Evolutionary conservation across 2,329 filamentous ascomycete genomes (phyloP).

Genomic region (Lachnellula cervina): DNA sequence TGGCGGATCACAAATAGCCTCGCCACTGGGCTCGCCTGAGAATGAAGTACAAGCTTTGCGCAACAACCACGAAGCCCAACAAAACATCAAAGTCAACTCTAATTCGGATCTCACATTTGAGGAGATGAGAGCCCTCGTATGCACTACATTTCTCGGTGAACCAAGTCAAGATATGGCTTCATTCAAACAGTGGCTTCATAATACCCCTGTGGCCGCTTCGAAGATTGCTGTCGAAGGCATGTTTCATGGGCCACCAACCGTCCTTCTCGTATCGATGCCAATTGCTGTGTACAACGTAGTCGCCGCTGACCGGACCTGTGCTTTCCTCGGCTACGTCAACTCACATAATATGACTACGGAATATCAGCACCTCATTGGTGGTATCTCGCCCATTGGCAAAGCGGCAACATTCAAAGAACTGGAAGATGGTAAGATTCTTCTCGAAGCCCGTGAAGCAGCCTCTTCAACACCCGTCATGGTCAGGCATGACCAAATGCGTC

Average conservation of each 20-base stretch:
- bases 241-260: conserved; percentile 62
- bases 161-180: conserved; percentile 61
- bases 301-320: conserved; percentile 62
- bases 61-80: conserved; percentile 19
- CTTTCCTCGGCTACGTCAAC: conserved; percentile 59
- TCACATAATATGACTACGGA: conserved; percentile 64
- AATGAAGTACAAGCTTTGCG: conserved; percentile 20
- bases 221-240: conserved; percentile 62
- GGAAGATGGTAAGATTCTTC: conserved; percentile 52
- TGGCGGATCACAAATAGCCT: conserved; percentile 31
- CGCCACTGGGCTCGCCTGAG: conserved; percentile 26
- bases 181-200: conserved; percentile 62
- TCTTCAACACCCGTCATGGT: conserved; percentile 31
- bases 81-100: conserved; percentile 25
- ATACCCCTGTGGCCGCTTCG: conserved; percentile 49
- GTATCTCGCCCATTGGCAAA: conserved; percentile 34
- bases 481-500: conserved; percentile 39
- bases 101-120: conserved; percentile 53
- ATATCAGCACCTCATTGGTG: conserved; percentile 54
- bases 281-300: conserved; percentile 59
- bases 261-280: conserved; percentile 63
- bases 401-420: conserved; percentile 47
- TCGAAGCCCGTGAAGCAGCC: conserved; percentile 37
- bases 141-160: conserved; percentile 62
- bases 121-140: conserved; percentile 58